These are phyloP conservation scores for Carex arenaria DNA, from an alignment of 202 grass and related monocot species.

Conservation along the genomic window DNA sequence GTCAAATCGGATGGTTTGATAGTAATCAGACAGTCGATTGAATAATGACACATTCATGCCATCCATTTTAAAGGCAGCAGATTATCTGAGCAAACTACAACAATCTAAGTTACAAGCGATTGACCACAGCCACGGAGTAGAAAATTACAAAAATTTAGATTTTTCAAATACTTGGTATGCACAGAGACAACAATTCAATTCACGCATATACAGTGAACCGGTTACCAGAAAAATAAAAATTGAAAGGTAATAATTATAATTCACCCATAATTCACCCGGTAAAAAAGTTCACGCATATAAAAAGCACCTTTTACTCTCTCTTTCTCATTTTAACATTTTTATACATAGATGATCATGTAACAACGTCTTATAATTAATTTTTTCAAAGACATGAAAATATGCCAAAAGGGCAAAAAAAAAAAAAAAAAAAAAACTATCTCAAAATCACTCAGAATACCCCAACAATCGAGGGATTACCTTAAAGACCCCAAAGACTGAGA, in stretches of 20 bases:
- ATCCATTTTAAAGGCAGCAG: not conserved
- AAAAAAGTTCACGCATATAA: not conserved
- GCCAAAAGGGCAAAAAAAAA: not conserved
- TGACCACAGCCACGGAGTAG: not conserved
- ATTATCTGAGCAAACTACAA: not conserved
- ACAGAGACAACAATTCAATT: slow-evolving; percentile 12
- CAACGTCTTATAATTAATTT: not conserved
- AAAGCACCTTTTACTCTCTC: not conserved
- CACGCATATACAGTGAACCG: not conserved
- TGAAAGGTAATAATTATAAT: not conserved
- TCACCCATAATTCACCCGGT: not conserved
- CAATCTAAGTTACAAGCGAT: not conserved
- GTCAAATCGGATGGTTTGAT: not conserved
- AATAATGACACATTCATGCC: not conserved
- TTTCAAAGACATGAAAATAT: not conserved
- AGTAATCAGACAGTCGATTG: not conserved
- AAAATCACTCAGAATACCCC: slow-evolving; percentile 17
- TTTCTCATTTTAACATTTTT: not conserved
- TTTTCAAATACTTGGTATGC: not conserved
- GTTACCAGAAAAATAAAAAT: not conserved
- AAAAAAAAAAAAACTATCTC: not conserved
- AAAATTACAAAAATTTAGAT: not conserved
- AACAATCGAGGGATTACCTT: slow-evolving; percentile 37
- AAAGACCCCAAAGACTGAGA: slow-evolving; percentile 14
- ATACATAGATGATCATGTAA: slow-evolving; percentile 4